phyloP scores from a whole-genome alignment of 345 rosid species.

The Melaleuca quinquenervia region DNA sequence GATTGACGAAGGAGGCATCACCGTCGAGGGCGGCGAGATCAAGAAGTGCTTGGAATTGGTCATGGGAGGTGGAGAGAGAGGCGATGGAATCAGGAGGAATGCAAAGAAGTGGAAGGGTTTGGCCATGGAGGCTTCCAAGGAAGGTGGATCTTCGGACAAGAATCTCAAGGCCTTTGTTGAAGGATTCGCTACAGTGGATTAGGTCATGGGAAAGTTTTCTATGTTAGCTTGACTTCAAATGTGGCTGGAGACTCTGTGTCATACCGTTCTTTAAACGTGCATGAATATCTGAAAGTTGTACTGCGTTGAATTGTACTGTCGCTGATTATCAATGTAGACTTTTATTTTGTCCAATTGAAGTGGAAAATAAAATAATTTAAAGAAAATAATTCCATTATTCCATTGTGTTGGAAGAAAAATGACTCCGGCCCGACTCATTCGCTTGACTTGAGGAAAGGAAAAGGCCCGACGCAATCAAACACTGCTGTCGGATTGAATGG shows the following conservation, averaged over 20 bases:
- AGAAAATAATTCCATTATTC: too few species aligned
- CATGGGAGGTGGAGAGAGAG: constrained; percentile 12
- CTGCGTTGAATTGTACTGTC: too few species aligned
- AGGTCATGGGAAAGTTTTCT: not conserved
- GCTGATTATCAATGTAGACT: too few species aligned
- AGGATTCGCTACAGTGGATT: not conserved
- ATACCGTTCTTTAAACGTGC: not conserved
- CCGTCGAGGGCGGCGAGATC: constrained; percentile 13
- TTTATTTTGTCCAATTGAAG: too few species aligned
- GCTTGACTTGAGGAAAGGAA: too few species aligned
- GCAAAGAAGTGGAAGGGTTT: constrained; percentile 17
- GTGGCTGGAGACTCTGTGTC: not conserved
- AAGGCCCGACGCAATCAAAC: too few species aligned
- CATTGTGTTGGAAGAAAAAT: too few species aligned
- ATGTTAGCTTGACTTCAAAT: not conserved
- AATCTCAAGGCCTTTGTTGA: constrained; percentile 8
- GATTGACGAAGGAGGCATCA: not conserved
- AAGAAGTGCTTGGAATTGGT: constrained; percentile 11
- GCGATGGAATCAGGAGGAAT: constrained; percentile 6
- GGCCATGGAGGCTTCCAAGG: constrained; percentile 13
- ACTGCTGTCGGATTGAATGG: too few species aligned
- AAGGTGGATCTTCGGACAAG: constrained; percentile 10
- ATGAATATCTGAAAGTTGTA: not conserved
- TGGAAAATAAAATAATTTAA: too few species aligned
- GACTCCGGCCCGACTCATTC: not conserved